phyloP scores from a whole-genome alignment of 768 basidiomycete species.

The Clitopilus passeckerianus region DNA sequence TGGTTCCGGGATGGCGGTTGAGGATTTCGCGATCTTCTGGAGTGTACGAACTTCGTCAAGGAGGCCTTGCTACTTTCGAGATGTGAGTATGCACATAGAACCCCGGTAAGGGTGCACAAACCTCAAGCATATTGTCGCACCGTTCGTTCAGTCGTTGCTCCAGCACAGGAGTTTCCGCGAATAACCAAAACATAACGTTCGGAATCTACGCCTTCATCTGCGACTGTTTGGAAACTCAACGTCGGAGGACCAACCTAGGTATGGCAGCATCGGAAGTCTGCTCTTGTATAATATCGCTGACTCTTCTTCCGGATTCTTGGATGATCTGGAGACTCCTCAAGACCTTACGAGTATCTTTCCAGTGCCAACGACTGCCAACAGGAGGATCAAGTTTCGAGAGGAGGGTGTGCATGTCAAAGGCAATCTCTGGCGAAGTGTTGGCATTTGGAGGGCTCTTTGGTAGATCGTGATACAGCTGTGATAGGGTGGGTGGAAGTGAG shows the following conservation, averaged over 20 bases:
- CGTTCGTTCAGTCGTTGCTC: conserved; percentile 69
- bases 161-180: conserved; percentile 61
- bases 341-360: conserved; percentile 91
- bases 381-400: conserved; percentile 64
- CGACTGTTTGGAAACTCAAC: conserved; percentile 3
- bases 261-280: conserved; percentile 35
- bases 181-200: conserved; percentile 86
- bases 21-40: conserved; percentile 22
- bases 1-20: neutral
- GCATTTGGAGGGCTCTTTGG: conserved; percentile 60
- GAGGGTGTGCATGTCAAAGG: conserved; percentile 62
- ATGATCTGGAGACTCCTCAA: conserved; percentile 74
- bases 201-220: conserved; percentile 49
- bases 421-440: conserved; percentile 43
- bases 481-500: conserved; percentile 41
- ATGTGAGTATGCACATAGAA: neutral
- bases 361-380: conserved; percentile 88
- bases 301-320: conserved; percentile 56
- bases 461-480: conserved; percentile 47
- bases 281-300: conserved; percentile 65
- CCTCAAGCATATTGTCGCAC: conserved; percentile 88
- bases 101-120: conserved; percentile 23
- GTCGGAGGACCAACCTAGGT: conserved; percentile 43
- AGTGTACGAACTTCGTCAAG: conserved; percentile 71
- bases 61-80: conserved; percentile 58